Base-by-base conservation (phyloP, 805 yeast genomes). In the Starmerella apicola region DNA sequence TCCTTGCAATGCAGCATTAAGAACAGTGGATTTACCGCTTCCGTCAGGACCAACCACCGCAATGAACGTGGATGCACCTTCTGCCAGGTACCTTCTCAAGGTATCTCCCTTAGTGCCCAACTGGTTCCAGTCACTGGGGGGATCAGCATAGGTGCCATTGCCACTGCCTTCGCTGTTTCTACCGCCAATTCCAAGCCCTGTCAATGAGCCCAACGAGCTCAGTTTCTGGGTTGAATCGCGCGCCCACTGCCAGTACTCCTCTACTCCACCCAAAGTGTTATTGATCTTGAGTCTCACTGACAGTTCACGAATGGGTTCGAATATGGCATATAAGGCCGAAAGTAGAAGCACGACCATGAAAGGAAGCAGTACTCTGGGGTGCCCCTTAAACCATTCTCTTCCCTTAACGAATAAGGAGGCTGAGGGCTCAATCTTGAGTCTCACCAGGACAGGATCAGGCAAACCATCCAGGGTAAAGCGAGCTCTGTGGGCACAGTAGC, bases 1-100 rank as follows among this genome's bases (percentile, higher is more conserved):
- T 52, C 78, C 74, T 32, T 75, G 75, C 54, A 78, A 61, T 4
- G 88, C 85, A 44, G 84, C 62, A 44, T 77, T 88, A 8, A 51
- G 38, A 2, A 49, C 36, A 9, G 39, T 39, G 44, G 76, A 71
- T 52, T 91, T 88, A 18, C 97, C 98, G n/a, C 94, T 76, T 4
- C 98, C 98, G 48, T 83, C 71, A 4, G 98, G 97, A 10, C 98
- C 98, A 46, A 78, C 74, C 3, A 91, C 76, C 3, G 91, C 74
- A 20, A 88, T 85, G 55, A 85, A 91, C 1, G 96, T 83, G 56
- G 81, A 78, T n/a, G 77, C 76, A 46, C 85, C 86, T 57, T 91
- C 98, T 42, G 75, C 76, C 5, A 91, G 63, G 91, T 94, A 81
- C 49, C 81, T 63, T 48, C 69, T 71, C 41, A 91, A 54, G 93